Base-by-base conservation (phyloP, 2,329 filamentous ascomycete genomes). In the Pseudocercospora fuligena region DNA sequence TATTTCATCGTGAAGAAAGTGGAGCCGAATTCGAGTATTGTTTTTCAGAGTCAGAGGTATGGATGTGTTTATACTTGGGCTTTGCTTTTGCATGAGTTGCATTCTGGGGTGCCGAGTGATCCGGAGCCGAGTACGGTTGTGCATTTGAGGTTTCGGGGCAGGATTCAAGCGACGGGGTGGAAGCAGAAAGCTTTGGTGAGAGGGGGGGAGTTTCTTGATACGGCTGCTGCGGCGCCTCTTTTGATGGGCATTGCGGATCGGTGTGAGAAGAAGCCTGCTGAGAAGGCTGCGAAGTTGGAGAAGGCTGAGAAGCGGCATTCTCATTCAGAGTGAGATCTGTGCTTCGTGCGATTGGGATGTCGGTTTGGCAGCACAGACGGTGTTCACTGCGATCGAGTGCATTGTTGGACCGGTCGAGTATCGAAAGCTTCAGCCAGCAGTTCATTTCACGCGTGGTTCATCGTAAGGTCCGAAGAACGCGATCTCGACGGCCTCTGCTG, bases 381-480 rank as follows among this genome's bases (percentile, higher is more conserved):
- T 31, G 27, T 56, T 33, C 27, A 12, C 7, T 3, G 8, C 5
- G 51, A 56, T 56, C 51, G 51, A 49, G 60, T 14, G 40, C 64
- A 29, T 66, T 61, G 14, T 60, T 46, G 9, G 27, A 25, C 9
- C 19, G 60, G 9, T 5, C 14, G 46, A 33, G 31, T 11, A 12
- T 29, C 8, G 59, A 21, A 21, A 62, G 33, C 33, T 49, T 47
- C 49, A 33, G 23, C 58, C 58, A 40, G 9, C 25, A 43, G 31
- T 33, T 66, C 56, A 66, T 51, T 57, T 66, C 5, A 27, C 33
- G 36, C 47, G 36, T 57, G 69, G 65, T 57, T 72, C 70, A 36
- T 72, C 69, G 58, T 72, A 72, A 14, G 69, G 68, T 11, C 69
- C 70, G 57, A 70, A 72, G 40, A 60, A 61, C 23, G 70, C 69